Base-by-base conservation (phyloP, 441 rosid genomes). In the Croton setiger region DNA sequence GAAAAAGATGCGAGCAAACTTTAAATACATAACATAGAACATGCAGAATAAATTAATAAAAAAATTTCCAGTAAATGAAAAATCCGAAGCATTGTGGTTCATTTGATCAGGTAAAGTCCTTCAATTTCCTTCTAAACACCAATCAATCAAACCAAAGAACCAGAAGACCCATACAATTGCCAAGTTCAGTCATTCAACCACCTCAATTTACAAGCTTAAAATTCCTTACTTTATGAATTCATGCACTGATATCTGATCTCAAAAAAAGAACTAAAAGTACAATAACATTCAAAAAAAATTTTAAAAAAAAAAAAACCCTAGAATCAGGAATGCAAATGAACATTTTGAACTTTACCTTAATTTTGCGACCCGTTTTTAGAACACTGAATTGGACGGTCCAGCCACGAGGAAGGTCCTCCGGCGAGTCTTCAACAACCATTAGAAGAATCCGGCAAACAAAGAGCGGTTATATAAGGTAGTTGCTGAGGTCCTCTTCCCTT, bases 331-430 rank as follows among this genome's bases (percentile, higher is more conserved):
- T 27, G 2, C 31, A 27, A 27, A 37, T 18, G 35, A 12, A 2
- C n/a, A 1, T 23, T 3, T 45, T 7, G 35, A 60, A 41, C 53
- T 45, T 47, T 68, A 89, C 96, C 80, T 67, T 81, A 59, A 78
- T 73, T 75, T 78, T 73, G 63, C 88, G 84, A 60, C 91, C 89
- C 7, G 85, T 78, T 76, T 77, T 85, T 23, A 72, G 79, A 61
- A 55, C 78, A 54, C 67, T 79, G 33, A 79, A 80, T 31, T 82
- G 75, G 14, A 37, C 60, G 39, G 72, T 63, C 92, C 92, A 89
- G 17, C 89, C 88, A 45, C 72, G 59, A 41, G 92, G 95, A 55
- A 89, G 88, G 74, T 68, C 79, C 49, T 84, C 89, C 69, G 78
- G 78, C 21, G 78, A 77, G n/a, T 23, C 48, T 14, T 65, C 60